Conservation (phyloP, 441 rosid species). For the Adansonia grandidieri region DNA sequence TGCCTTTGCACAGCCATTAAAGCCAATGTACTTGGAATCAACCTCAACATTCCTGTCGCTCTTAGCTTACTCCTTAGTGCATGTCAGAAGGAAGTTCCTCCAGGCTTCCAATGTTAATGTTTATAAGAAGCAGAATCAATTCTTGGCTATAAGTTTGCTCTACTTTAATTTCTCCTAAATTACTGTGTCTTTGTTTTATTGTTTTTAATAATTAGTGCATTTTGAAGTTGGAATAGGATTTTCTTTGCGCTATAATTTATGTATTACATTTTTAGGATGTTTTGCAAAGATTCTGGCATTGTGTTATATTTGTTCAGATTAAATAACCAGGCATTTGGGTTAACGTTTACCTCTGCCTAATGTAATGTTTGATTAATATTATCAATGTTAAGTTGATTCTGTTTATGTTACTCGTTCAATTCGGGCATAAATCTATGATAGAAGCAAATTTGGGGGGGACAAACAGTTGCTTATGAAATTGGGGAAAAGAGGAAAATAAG, state of each 20-base stretch:
- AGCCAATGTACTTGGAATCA: slow-evolving; percentile 42
- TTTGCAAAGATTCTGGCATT: neutral
- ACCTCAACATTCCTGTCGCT: slow-evolving; percentile 40
- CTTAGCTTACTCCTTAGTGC: slow-evolving; percentile 46
- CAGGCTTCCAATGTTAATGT: slow-evolving; percentile 40
- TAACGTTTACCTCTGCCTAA: neutral
- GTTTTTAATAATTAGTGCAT: neutral
- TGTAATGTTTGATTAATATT: neutral
- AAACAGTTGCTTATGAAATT: too few species aligned
- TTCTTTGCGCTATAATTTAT: neutral
- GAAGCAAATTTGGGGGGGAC: too few species aligned
- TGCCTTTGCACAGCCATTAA: slow-evolving; percentile 48
- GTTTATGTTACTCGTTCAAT: neutral
- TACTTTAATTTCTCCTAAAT: neutral
- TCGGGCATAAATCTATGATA: neutral
- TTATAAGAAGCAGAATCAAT: neutral
- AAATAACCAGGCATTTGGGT: neutral
- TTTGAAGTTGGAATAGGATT: neutral
- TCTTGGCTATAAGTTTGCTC: neutral
- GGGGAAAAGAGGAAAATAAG: too few species aligned
- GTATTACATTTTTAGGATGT: neutral
- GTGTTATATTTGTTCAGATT: neutral
- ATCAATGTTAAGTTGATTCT: neutral
- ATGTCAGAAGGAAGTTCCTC: slow-evolving; percentile 35
- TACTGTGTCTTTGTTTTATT: neutral